These are phyloP conservation scores for Salvia hispanica DNA, from an alignment of 257 asterid species.

Conservation along the genomic window DNA sequence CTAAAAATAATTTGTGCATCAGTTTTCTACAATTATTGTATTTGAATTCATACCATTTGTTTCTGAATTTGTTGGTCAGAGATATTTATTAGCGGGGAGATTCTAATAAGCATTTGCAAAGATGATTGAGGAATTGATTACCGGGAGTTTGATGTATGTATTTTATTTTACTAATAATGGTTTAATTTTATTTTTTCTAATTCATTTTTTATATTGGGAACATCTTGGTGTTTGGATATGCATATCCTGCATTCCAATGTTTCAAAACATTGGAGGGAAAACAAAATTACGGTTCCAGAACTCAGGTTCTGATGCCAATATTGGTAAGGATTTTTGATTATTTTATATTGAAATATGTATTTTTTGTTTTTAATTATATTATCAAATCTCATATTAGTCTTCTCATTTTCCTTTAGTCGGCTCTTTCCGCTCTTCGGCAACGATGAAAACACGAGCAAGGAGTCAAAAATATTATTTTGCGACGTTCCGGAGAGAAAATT, in stretches of 20 bases:
- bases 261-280: slow-evolving; percentile 78
- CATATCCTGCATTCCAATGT: slow-evolving; percentile 89
- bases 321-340: slow-evolving; percentile 51
- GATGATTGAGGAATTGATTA: slow-evolving; percentile 70
- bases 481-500: no score
- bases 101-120: slow-evolving; percentile 12
- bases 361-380: no score
- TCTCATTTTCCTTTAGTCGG: no score
- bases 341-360: no score
- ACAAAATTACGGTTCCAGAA: slow-evolving; percentile 63
- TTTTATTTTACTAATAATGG: neutral
- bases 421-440: no score
- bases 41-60: neutral
- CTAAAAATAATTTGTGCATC: no score
- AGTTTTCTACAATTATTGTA: neutral
- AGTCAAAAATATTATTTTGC: no score
- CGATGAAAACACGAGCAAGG: no score
- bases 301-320: slow-evolving; percentile 97
- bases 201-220: neutral
- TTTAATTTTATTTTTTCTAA: neutral
- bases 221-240: slow-evolving; percentile 88
- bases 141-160: slow-evolving; percentile 66
- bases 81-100: slow-evolving; percentile 31
- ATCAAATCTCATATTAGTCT: no score
- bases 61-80: neutral